A percentile compares a stretch with the other conserved stretches of the same genome.
Evolutionary conservation across 2,329 filamentous ascomycete species (phyloP).

Genomic region (Talaromyces verruculosus): DNA sequence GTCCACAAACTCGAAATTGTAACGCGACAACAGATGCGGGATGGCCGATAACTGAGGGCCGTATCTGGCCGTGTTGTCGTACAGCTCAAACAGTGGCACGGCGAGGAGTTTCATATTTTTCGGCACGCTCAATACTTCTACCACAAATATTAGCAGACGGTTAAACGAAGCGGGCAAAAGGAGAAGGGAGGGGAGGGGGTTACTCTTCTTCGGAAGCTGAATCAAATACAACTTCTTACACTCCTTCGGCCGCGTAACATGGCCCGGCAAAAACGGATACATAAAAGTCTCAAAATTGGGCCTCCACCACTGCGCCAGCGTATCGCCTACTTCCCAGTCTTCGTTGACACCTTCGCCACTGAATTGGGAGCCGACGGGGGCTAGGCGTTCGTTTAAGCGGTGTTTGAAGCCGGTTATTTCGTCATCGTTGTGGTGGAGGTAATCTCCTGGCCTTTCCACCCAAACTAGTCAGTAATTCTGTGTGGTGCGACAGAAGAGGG

Average conservation of each 20-base stretch:
- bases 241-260: conserved; percentile 95
- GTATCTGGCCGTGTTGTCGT: conserved; percentile 94
- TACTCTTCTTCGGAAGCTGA: conserved; percentile 87
- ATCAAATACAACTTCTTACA: conserved; percentile 99
- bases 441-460: conserved; percentile 73
- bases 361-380: conserved; percentile 80
- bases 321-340: conserved; percentile 94
- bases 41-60: conserved; percentile 95
- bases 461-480: too few species aligned
- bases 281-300: conserved; percentile 99
- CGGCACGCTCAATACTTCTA: conserved; percentile 90
- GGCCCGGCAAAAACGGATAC: conserved; percentile 96
- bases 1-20: conserved; percentile 97
- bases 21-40: conserved; percentile 87
- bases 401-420: conserved; percentile 94
- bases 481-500: neutral
- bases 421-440: conserved; percentile 80
- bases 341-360: conserved; percentile 83
- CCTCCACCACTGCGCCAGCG: conserved; percentile 96
- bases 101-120: conserved; percentile 99
- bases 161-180: neutral
- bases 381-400: conserved; percentile 86
- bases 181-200: conserved; percentile 22
- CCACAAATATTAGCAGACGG: neutral
- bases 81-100: conserved; percentile 94